Evolutionary conservation across 2,329 filamentous ascomycete species (phyloP).

Genomic region (Ascochyta koolunga): DNA sequence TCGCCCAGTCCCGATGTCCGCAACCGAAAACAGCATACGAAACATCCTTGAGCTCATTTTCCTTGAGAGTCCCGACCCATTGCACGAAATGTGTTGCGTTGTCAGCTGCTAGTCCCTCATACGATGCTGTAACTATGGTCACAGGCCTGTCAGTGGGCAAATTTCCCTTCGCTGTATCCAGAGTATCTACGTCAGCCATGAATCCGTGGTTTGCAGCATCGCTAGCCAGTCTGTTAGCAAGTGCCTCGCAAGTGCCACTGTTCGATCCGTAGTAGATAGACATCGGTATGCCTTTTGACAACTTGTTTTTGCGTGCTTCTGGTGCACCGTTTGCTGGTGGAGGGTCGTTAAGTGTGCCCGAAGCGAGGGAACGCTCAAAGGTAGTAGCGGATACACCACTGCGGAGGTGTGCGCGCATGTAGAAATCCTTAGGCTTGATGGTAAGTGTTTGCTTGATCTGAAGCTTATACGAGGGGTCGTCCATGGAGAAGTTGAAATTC

Average conservation of each 20-base stretch:
- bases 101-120: slow-evolving; percentile 52
- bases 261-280: slow-evolving; percentile 50
- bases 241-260: slow-evolving; percentile 51
- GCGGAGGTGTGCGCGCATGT: slow-evolving; percentile 46
- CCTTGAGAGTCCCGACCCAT: slow-evolving; percentile 45
- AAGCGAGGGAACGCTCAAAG: slow-evolving; percentile 37
- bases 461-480: slow-evolving; percentile 52
- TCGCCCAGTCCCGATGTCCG: slow-evolving; percentile 51
- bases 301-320: slow-evolving; percentile 18
- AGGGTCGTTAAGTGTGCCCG: slow-evolving; percentile 26
- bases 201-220: slow-evolving; percentile 48
- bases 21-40: slow-evolving; percentile 51
- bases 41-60: slow-evolving; percentile 38
- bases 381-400: slow-evolving; percentile 40
- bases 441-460: slow-evolving; percentile 54
- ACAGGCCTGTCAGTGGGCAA: slow-evolving; percentile 46
- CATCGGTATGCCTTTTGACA: slow-evolving; percentile 38
- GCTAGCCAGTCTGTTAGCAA: slow-evolving; percentile 47
- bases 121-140: slow-evolving; percentile 50
- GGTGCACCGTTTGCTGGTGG: slow-evolving; percentile 13
- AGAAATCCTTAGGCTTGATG: slow-evolving; percentile 53
- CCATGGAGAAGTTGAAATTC: slow-evolving; percentile 52
- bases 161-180: slow-evolving; percentile 45
- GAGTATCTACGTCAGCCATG: slow-evolving; percentile 38
- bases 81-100: slow-evolving; percentile 52